Evolutionary conservation across 345 rosid genomes (phyloP), one percentile per base, ranked within the genome.

Genomic region (Hevea brasiliensis): DNA sequence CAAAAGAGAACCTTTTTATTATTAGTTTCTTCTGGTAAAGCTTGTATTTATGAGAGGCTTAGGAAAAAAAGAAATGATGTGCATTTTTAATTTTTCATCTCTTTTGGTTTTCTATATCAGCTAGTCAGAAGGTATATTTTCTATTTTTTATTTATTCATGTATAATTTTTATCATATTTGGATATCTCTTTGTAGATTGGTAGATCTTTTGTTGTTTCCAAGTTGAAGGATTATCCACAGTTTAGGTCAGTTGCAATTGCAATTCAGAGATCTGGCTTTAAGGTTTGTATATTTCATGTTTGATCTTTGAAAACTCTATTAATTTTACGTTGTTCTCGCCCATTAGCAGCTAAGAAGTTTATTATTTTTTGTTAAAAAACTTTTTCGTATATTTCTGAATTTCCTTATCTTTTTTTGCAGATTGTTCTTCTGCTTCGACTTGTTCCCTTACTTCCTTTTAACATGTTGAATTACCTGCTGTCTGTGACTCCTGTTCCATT

Each of bases 391-490:
- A 72, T 81, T 37, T 55, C 57, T 73, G 67, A 72, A 58, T 61
- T 58, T 76, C 62, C 55, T 60, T 63, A 47, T 65, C n/a, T 57
- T 73, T n/a, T 55, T 76, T 65, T 61, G 69, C 87, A 80, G 97
- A 91, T 91, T 68, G 92, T 94, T 75, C 87, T 95, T 83, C 82
- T 95, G 84, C 98, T 95, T 64, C 94, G 99, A 75, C 96, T 95
- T 68, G 99, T 91, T 83, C 99, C 99, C 35, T 77, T 95, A 72
- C 90, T 95, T 63, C 99, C 99, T 3, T 95, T 95, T 79, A 92
- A 84, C 85, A 85, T 95, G 88, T 80, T 95, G 88, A 95, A 95
- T 84, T 95, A 95, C 89, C 92, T 95, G 61, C 84, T 95, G 65
- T 95, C 99, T 13, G 93, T 95, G 61, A 95, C 99, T 42, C 97